Conservation (phyloP, 768 basidiomycete genomes). For the Tylopilus sp. region DNA sequence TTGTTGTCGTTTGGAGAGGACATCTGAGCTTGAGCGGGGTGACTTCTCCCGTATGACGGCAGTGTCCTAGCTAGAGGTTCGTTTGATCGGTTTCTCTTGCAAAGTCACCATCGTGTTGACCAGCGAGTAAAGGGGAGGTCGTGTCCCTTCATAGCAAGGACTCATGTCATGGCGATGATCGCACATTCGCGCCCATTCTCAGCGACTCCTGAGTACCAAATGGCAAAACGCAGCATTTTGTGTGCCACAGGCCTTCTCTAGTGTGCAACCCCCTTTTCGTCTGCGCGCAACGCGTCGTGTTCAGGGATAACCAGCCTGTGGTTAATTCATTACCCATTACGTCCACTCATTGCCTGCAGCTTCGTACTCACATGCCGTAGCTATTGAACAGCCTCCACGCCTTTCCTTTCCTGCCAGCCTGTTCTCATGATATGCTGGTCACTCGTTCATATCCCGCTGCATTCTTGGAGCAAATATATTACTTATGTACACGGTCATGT, state of each 20-base stretch:
- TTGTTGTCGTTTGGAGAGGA: slow-evolving; percentile 37
- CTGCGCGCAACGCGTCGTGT: background rate
- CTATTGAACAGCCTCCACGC: slow-evolving; percentile 8
- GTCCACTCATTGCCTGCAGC: slow-evolving; percentile 5
- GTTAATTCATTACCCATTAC: slow-evolving; percentile 10
- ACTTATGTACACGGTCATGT: slow-evolving; percentile 1
- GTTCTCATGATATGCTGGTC: slow-evolving; percentile 7
- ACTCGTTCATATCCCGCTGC: slow-evolving; percentile 6
- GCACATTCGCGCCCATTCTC: background rate
- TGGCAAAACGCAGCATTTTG: background rate
- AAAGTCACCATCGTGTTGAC: background rate
- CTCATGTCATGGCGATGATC: background rate
- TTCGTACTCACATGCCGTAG: slow-evolving; percentile 2
- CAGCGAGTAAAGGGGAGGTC: background rate
- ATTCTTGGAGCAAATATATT: slow-evolving; percentile 4
- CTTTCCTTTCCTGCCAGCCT: background rate
- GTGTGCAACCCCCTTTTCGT: background rate
- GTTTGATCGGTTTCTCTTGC: background rate
- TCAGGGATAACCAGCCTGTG: slow-evolving; percentile 3
- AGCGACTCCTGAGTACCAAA: background rate
- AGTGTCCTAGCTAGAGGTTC: slow-evolving; percentile 1
- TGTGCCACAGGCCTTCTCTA: background rate
- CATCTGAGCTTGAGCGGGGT: slow-evolving; percentile 14
- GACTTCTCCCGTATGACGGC: background rate
- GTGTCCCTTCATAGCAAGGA: background rate